Base-by-base conservation (phyloP, 768 basidiomycete species). In the Omphalotus guepiniiformis region DNA sequence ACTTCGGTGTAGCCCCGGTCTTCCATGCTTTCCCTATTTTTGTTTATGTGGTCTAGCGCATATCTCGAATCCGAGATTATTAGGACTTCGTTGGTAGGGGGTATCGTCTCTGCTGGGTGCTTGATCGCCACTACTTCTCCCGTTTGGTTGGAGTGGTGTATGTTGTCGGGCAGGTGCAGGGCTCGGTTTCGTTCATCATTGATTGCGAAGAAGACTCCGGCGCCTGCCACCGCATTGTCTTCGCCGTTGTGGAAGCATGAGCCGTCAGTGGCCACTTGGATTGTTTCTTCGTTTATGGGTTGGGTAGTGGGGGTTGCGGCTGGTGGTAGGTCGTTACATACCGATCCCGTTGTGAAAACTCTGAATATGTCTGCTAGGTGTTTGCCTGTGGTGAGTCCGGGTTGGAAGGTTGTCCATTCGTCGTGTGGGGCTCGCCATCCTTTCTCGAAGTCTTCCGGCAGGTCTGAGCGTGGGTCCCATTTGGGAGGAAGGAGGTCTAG, bases 301-400 rank as follows among this genome's bases (percentile, higher is more conserved):
- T 37, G 6, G n/a, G n/a, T 6, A 5, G 21, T 6, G 15, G 35
- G 7, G 35, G 16, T 15, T 36, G 18, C 4, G 22, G 29, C 6
- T 6, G 3, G 4, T 22, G 12, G 28, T 18, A 25, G 9, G 26
- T 27, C 28, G 22, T 35, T 46, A 15, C 25, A 22, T 35, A 16
- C n/a, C 21, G 42, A 6, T 30, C 51, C 47, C 11, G 50, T 32
- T 0, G 52, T 51, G 23, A 54, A 54, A 2, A 51, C 51, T 23
- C 53, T 23, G 37, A 54, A 54, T 9, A 42, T 27, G 5, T 54
- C 39, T 15, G 28, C 36, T 15, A 51, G 37, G 1, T 5, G 4
- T 8, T 42, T 47, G 3, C 15, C 22, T 1, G 35, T 30, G 1
- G 51, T 44, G 1, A 53, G 18, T 1, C 7, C 19, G 5, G 6